Evolutionary conservation across 2,329 filamentous ascomycete species (phyloP).

Genomic region (Biscogniauxia sp.): DNA sequence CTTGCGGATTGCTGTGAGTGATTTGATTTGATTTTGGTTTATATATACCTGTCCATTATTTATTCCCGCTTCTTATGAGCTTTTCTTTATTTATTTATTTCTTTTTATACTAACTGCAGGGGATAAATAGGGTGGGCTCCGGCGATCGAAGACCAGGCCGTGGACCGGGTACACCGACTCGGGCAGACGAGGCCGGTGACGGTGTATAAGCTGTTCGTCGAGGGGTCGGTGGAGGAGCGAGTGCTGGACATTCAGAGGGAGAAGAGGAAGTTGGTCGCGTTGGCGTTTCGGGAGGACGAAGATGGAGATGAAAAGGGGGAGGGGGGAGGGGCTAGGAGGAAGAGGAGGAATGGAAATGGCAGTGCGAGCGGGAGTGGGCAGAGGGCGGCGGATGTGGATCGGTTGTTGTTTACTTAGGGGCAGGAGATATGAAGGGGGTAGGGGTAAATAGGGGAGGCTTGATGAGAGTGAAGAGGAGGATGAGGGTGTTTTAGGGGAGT

Average conservation of each 20-base stretch:
- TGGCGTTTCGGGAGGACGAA: constrained; percentile 75
- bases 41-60: constrained; percentile 13
- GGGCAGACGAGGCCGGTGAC: constrained; percentile 78
- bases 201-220: constrained; percentile 79
- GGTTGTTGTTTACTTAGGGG: not conserved
- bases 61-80: no score
- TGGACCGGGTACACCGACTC: constrained; percentile 82
- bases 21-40: not conserved
- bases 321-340: constrained; percentile 19
- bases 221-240: constrained; percentile 75
- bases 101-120: no score
- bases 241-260: constrained; percentile 75
- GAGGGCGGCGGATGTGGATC: not conserved
- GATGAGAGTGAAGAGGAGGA: no score
- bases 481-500: no score
- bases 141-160: constrained; percentile 86
- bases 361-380: no score
- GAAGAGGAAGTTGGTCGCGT: constrained; percentile 74
- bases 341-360: no score
- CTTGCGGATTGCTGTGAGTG: constrained; percentile 69
- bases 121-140: constrained; percentile 71
- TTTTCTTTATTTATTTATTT: no score
- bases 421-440: no score
- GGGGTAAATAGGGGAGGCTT: no score
- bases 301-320: constrained; percentile 38